Conservation (phyloP, 2,329 filamentous ascomycete genomes). For the Ustulina deusta region DNA sequence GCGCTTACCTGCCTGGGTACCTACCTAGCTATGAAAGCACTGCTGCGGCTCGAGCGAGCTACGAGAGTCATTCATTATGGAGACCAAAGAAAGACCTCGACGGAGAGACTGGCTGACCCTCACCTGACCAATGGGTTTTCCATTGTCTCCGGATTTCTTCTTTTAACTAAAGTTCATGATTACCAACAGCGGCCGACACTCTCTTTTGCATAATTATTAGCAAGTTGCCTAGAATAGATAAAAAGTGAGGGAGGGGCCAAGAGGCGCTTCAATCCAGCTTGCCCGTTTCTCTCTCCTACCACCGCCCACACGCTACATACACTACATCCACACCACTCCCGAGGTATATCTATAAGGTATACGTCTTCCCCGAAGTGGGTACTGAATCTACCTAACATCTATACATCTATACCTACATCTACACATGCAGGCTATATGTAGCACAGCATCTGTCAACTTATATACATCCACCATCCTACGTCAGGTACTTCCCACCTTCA, state of each 20-base stretch:
- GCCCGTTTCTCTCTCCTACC: not conserved
- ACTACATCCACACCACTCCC: constrained; percentile 6
- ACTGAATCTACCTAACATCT: constrained; percentile 7
- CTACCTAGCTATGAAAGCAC: constrained; percentile 11
- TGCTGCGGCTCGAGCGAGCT: not conserved
- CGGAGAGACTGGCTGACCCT: not conserved
- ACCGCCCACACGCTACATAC: not conserved
- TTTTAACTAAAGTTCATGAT: constrained; percentile 16
- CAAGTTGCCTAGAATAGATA: not conserved
- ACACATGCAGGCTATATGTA: constrained; percentile 18
- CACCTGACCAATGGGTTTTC: constrained; percentile 30
- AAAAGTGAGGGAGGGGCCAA: constrained; percentile 23
- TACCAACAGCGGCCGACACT: constrained; percentile 9
- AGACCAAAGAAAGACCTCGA: constrained; percentile 5
- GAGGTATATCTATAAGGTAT: not conserved
- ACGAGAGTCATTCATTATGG: not conserved
- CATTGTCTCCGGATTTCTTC: constrained; percentile 25
- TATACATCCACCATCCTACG: constrained; percentile 20
- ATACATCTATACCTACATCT: not conserved
- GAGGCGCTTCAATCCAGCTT: not conserved
- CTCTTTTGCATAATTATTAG: constrained; percentile 9
- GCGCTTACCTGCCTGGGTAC: not conserved
- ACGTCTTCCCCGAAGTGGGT: constrained; percentile 10
- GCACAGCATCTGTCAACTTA: constrained; percentile 21
- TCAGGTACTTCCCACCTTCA: constrained; percentile 29